These are phyloP conservation scores for Pichia cabralensis DNA, from an alignment of 805 yeast genomes.

Conservation along the genomic window DNA sequence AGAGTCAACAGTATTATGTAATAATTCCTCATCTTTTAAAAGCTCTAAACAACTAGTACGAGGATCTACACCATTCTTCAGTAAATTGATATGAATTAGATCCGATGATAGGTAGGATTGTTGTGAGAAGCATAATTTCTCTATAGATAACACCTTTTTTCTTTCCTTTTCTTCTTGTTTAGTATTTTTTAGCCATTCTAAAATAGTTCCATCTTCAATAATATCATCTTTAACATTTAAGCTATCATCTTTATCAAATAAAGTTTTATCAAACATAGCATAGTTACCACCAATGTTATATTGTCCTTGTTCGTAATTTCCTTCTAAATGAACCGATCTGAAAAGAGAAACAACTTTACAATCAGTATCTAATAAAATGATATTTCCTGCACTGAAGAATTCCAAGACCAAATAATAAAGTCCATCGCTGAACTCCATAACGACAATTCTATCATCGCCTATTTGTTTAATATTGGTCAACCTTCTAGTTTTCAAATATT, in stretches of 20 bases:
- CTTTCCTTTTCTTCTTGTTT: conserved; percentile 27
- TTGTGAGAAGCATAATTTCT: conserved; percentile 57
- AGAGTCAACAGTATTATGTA: conserved; percentile 29
- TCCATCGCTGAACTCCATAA: conserved; percentile 79
- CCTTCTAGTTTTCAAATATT: conserved; percentile 74
- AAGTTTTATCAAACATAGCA: conserved; percentile 42
- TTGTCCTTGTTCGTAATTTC: conserved; percentile 55
- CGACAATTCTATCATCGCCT: conserved; percentile 73
- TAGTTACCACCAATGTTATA: conserved; percentile 73
- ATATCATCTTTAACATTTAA: not conserved
- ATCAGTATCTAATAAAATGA: conserved; percentile 63
- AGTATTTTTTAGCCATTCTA: conserved; percentile 31
- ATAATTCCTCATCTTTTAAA: conserved; percentile 19
- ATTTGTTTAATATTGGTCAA: conserved; percentile 65
- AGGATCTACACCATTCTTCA: conserved; percentile 33
- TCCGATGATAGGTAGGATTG: conserved; percentile 74
- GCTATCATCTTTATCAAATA: conserved; percentile 26
- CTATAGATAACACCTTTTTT: conserved; percentile 47
- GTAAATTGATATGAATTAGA: conserved; percentile 52
- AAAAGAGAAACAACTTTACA: conserved; percentile 62
- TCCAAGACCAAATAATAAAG: conserved; percentile 69
- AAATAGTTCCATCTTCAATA: conserved; percentile 26
- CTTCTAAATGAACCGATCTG: conserved; percentile 46
- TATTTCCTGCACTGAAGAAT: conserved; percentile 92
- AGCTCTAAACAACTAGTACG: conserved; percentile 26